Conservation (phyloP, 805 yeast genomes). For the Starmerella asiatica region DNA sequence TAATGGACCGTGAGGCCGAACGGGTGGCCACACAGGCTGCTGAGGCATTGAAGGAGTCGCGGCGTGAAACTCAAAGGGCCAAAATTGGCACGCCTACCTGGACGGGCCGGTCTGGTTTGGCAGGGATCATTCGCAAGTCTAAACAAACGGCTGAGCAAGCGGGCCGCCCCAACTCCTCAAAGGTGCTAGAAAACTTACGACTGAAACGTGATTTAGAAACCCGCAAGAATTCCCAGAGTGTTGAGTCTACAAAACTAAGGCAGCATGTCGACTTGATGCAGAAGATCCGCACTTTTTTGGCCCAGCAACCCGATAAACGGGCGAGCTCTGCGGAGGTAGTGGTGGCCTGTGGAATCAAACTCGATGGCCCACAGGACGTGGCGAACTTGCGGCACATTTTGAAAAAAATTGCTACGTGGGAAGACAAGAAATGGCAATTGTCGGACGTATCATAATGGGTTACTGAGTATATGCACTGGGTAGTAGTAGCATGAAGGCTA, state of each 20-base stretch:
- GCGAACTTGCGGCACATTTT: slow-evolving; percentile 54
- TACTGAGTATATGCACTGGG: no score
- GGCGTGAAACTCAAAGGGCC: slow-evolving; percentile 36
- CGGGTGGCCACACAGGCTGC: slow-evolving; percentile 51
- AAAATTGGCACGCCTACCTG: slow-evolving; percentile 80
- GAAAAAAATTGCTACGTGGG: slow-evolving; percentile 54
- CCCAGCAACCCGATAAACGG: slow-evolving; percentile 27
- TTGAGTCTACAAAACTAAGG: slow-evolving; percentile 5
- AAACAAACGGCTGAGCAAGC: neutral
- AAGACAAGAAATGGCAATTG: slow-evolving; percentile 12
- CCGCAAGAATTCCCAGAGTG: slow-evolving; percentile 3
- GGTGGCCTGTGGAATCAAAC: slow-evolving; percentile 27
- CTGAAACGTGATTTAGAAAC: slow-evolving; percentile 31
- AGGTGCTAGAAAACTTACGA: slow-evolving; percentile 39
- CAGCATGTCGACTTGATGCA: slow-evolving; percentile 24
- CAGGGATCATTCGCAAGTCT: slow-evolving; percentile 38
- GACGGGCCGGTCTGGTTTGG: slow-evolving; percentile 85
- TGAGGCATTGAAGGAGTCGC: slow-evolving; percentile 43
- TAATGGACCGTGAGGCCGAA: slow-evolving; percentile 52
- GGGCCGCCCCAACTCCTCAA: slow-evolving; percentile 27
- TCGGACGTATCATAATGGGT: no score
- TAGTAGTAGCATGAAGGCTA: no score
- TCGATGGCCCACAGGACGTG: slow-evolving; percentile 41
- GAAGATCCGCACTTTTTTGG: slow-evolving; percentile 33
- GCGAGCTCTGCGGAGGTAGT: slow-evolving; percentile 41